Evolutionary conservation across 257 asterid genomes (phyloP).

Genomic region (Solanum sparsipilum): DNA sequence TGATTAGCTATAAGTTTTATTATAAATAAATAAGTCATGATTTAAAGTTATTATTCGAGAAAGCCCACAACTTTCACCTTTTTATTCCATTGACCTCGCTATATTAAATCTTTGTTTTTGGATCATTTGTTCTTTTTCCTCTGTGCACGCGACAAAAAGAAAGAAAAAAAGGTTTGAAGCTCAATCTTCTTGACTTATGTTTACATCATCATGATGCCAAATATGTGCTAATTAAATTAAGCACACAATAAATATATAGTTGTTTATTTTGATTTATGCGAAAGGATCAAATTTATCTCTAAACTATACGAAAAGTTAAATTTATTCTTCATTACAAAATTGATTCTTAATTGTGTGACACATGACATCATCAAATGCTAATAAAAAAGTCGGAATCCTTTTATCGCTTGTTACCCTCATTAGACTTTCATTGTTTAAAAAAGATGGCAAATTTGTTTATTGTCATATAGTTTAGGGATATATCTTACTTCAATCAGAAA

Average conservation of each 20-base stretch:
- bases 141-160: neutral
- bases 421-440: neutral
- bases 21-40: neutral
- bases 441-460: neutral
- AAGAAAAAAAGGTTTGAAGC: neutral
- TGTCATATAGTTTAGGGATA: neutral
- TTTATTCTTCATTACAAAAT: neutral
- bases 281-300: neutral
- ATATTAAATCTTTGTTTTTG: neutral
- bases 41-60: neutral
- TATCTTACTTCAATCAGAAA: too few species aligned
- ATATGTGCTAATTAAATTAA: neutral
- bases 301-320: neutral
- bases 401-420: neutral
- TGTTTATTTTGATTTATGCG: neutral
- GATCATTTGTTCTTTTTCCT: neutral
- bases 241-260: neutral
- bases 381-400: neutral
- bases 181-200: neutral
- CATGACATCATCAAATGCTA: neutral
- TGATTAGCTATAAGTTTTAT: neutral
- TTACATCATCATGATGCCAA: slow-evolving; percentile 6
- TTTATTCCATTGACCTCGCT: slow-evolving; percentile 5
- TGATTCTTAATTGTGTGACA: neutral
- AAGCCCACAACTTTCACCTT: slow-evolving; percentile 10